Evolutionary conservation across 2,329 filamentous ascomycete species (phyloP), one percentile per base, ranked within the genome.

Genomic region (Colletotrichum phormii): DNA sequence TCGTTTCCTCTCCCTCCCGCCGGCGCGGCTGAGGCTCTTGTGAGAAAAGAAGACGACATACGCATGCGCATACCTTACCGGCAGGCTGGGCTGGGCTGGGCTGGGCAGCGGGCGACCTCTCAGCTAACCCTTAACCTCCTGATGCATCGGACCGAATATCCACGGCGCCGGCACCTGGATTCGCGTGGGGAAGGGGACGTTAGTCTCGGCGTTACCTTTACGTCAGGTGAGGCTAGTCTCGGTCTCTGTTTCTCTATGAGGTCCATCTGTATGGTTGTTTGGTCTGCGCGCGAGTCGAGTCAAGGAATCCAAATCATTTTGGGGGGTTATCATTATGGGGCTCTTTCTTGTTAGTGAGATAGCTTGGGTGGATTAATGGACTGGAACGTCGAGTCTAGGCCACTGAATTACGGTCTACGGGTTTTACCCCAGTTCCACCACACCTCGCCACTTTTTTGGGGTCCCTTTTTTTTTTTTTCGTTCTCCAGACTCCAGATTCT

Each of bases 111-210:
- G 33, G 55, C 13, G 33, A 9, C 33, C 9, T 33, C 31, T 33
- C 12, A 37, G 35, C 37, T 42, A 8, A 8, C 37, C 7, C 37
- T 42, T 42, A 18, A 15, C 37, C 37, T 35, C 26, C 29, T 24
- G 9, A n/a, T 54, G 35, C 33, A 66, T 66, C 67, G 62, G 67
- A 42, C 67, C 62, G 67, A 67, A 58, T 22, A 57, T 64, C 49
- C 9, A 18, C 22, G 54, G 53, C 29, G 35, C 51, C 35, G 66
- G 59, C 35, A 26, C 35, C 24, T 22, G 29, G 18, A 18, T 33
- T 55, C 62, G 31, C 53, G 61, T 66, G 60, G 61, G 24, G 53
- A 60, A 42, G 42, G 24, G 6, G 24, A 51, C 15, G 11, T 53
- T 70, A 59, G 67, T 35, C 37, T 26, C 53, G 54, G 67, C 35